Evolutionary conservation across 768 basidiomycete species (phyloP).

Genomic region (Boletellus emodensis): DNA sequence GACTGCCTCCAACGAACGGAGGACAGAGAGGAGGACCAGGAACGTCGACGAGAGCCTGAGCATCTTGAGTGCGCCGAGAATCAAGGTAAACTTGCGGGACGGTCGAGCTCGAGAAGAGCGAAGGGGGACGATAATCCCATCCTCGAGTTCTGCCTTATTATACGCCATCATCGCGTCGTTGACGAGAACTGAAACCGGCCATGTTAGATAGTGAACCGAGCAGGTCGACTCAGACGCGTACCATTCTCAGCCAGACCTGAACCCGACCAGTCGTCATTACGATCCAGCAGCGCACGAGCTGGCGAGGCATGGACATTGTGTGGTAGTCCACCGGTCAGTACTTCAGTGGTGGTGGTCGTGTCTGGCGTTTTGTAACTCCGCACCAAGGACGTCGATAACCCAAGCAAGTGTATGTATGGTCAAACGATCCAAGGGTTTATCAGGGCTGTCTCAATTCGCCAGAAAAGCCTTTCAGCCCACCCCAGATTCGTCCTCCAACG

Average conservation of each 20-base stretch:
- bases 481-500: slow-evolving; percentile 4
- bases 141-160: slow-evolving; percentile 4
- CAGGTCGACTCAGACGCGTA: neutral
- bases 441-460: slow-evolving; percentile 43
- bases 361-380: slow-evolving; percentile 6
- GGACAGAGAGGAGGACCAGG: slow-evolving; percentile 12
- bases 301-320: no score
- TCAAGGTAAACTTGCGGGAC: slow-evolving; percentile 13
- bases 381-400: neutral
- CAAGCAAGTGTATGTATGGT: slow-evolving; percentile 24
- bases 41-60: slow-evolving; percentile 7
- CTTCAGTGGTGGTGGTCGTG: no score
- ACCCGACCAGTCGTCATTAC: neutral
- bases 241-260: neutral
- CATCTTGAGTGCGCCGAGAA: slow-evolving; percentile 21
- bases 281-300: neutral
- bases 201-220: slow-evolving; percentile 1
- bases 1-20: slow-evolving; percentile 12
- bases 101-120: slow-evolving; percentile 3
- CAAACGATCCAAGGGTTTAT: slow-evolving; percentile 39
- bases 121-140: neutral
- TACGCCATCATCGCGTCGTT: slow-evolving; percentile 1
- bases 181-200: slow-evolving; percentile 10
- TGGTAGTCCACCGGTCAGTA: no score
- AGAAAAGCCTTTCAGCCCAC: slow-evolving; percentile 33